Evolutionary conservation across 495 filamentous ascomycete genomes (phyloP), one percentile per base, ranked within the genome.

Genomic region (Rostrohypoxylon terebratum): DNA sequence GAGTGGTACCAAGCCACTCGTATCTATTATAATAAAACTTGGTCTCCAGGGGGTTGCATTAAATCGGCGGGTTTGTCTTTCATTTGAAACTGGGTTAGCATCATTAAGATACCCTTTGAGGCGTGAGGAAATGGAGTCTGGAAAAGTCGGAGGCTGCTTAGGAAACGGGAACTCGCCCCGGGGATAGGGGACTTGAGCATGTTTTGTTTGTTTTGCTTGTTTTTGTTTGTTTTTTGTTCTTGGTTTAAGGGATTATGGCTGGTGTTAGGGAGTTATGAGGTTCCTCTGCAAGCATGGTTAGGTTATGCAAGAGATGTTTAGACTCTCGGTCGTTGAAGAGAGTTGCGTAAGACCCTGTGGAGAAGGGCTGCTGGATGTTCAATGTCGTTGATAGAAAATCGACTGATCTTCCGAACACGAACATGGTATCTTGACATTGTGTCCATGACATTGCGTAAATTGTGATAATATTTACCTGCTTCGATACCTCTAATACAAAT

Each of bases 61-160:
- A 34, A 58, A 57, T 11, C 36, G 59, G 67, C 31, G 67, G 59
- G 63, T 64, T 69, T 50, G 20, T 69, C 25, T 61, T 59, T 63
- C 38, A 5, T 34, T 63, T 42, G 40, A 53, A 53, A 11, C 23
- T 48, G 71, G 34, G 40, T 53, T 50, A 23, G 38, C 45, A 63
- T 72, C 31, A 7, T 62, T 63, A 70, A 48, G 64, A 72, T 72
- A 72, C 67, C 69, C 69, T 45, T 21, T 25, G 57, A 57, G 59
- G 63, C 61, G 63, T 63, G 50, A 25, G 44, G 4, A 48, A 38
- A 60, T 42, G 68, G 68, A 66, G 68, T 71, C 66, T 14, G 31
- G 31, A 33, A 28, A 44, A 23, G 16, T 50, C 14, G 57, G 16
- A 10, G 47, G 16, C 28, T 61, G 48, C 16, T 47, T 33, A 62